Base-by-base conservation (phyloP, 345 rosid species). In the Lumnitzera littorea region DNA sequence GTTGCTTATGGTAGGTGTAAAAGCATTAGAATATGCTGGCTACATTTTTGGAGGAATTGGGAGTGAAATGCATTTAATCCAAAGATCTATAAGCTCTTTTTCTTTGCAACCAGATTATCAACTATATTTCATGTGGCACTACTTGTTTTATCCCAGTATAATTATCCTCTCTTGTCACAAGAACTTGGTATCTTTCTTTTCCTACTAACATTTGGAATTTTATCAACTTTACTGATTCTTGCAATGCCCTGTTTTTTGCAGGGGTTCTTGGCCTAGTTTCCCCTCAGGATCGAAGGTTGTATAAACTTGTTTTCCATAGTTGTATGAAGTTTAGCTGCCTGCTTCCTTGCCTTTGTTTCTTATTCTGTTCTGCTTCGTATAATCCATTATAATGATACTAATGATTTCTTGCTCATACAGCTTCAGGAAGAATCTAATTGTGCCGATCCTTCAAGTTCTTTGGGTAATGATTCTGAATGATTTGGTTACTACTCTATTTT, bases 231-330 rank as follows among this genome's bases (percentile, higher is more conserved):
- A 41, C 49, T 36, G 24, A 15, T 29, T 58, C 5, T 20, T 25
- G n/a, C 1, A 4, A 36, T 9, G 5, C 43, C 43, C 43, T 25
- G 62, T 48, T 60, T 11, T 11, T 14, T 78, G 70, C 67, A 84
- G 89, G 77, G 65, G 64, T 13, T 57, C 85, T 51, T 84, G 90
- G 87, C 67, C 87, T 24, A 71, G 78, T 53, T 72, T 71, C 47
- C 53, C 73, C 14, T 58, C 76, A 24, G 74, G 77, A 46, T 55
- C 58, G 20, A 46, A 25, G 80, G 89, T 80, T 72, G 43, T 41
- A 62, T 56, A 57, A 12, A 51, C 54, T 56, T 17, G 29, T 68
- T 54, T 43, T 62, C 48, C 12, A 36, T 31, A 57, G 41, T 62
- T 31, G 12, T 48, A 62, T 31, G 15, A 31, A 15, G 43, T 36